Evolutionary conservation across 192 early-diverging fungal species (phyloP), one percentile per base, ranked within the genome.

Genomic region (Coemansia sp.): DNA sequence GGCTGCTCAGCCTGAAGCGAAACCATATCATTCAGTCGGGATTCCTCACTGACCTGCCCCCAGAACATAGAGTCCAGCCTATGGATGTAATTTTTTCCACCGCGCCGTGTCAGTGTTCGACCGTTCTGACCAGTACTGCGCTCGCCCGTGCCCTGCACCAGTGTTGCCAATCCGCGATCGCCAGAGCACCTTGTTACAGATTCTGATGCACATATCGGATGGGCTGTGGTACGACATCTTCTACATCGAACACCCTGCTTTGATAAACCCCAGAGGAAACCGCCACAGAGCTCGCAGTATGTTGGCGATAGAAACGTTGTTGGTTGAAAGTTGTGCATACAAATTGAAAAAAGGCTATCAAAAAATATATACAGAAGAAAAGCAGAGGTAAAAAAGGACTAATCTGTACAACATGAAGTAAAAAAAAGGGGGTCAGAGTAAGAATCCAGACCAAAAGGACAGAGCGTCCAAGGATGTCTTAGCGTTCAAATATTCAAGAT

Each of bases 181-280:
- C 75, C 70, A 1, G 69, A 25, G 23, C 75, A 78, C 38, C 28
- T 22, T 22, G 75, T 68, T 18, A 22, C 59, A 23, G 77, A 68
- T 19, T 71, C 56, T 18, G 71, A 49, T n/a, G 71, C 71, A 65
- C 86, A 88, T 59, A 68, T 73, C 31, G 82, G 84, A 71, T 88
- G 86, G 7, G 75, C 75, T 28, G 82, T 74, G 44, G 62, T 64
- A 5, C 73, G 71, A 73, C 85, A 87, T 49, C 74, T 73, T n/a
- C 28, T 48, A 67, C 88, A 89, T 26, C 80, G 82, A 38, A 70
- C 71, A 50, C 88, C 88, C 62, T 90, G 88, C 58, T 80, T 82
- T 31, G 80, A 76, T 10, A 88, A 51, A 14, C 88, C 88, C 88
- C 88, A 90, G 56, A 90, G 78, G 47, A 90, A 84, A 47, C 84